Evolutionary conservation across 2,329 filamentous ascomycete species (phyloP).

Genomic region (Pyrenochaeta sp.): DNA sequence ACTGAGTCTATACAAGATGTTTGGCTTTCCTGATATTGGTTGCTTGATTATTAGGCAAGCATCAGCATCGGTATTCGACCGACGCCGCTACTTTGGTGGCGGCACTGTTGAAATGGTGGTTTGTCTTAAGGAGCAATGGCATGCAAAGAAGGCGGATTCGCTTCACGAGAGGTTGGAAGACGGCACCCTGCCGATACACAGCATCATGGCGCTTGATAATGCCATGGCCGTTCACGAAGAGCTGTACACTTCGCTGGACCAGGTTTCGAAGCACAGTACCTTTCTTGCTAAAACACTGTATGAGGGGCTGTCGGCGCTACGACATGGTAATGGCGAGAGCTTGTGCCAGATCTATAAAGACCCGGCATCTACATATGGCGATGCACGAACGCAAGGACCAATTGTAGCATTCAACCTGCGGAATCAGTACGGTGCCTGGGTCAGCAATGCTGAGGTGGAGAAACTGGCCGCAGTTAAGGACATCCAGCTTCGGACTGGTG

Average conservation of each 20-base stretch:
- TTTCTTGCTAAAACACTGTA: conserved; percentile 69
- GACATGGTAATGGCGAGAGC: conserved; percentile 71
- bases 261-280: conserved; percentile 74
- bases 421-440: conserved; percentile 74
- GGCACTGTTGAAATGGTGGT: conserved; percentile 93
- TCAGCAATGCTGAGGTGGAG: conserved; percentile 85
- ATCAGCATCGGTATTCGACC: conserved; percentile 69
- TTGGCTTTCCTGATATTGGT: conserved; percentile 92
- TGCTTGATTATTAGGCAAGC: conserved; percentile 82
- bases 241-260: conserved; percentile 75
- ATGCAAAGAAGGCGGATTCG: conserved; percentile 74
- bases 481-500: conserved; percentile 87
- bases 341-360: conserved; percentile 74
- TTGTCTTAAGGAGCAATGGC: conserved; percentile 80
- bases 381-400: conserved; percentile 68
- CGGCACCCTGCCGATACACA: conserved; percentile 90
- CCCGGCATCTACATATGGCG: conserved; percentile 52
- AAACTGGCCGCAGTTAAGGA: conserved; percentile 80
- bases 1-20: conserved; percentile 96
- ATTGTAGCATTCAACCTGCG: conserved; percentile 84
- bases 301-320: conserved; percentile 65
- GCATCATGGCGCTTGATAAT: conserved; percentile 79
- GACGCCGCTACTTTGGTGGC: conserved; percentile 86
- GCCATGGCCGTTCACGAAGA: conserved; percentile 74
- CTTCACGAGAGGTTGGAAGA: conserved; percentile 89